Evolutionary conservation across 495 filamentous ascomycete genomes (phyloP).

Genomic region (Talaromyces nanjingensis): DNA sequence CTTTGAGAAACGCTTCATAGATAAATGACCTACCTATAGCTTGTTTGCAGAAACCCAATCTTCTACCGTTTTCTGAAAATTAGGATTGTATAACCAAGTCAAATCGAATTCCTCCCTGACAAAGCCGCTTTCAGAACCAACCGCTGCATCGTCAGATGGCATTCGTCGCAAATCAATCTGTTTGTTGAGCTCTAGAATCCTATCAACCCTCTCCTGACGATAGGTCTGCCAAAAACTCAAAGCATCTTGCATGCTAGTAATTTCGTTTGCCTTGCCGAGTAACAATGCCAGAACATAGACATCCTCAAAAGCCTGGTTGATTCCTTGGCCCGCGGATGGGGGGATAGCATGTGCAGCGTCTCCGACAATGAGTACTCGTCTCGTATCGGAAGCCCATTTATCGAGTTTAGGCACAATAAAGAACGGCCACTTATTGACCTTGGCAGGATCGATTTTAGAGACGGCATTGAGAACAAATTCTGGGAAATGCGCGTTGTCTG

Average conservation of each 20-base stretch:
- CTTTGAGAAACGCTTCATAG: no score
- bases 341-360: conserved; percentile 45
- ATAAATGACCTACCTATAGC: no score
- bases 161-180: conserved; percentile 13
- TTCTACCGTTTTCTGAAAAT: not conserved
- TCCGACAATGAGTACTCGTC: conserved; percentile 33
- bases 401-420: conserved; percentile 33
- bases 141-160: conserved; percentile 7
- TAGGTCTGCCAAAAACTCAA: conserved; percentile 12
- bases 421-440: conserved; percentile 35
- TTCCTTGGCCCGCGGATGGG: conserved; percentile 37
- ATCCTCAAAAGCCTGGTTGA: conserved; percentile 36
- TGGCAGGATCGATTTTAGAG: conserved; percentile 18
- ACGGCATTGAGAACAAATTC: conserved; percentile 29
- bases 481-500: conserved; percentile 23
- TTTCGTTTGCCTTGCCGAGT: conserved; percentile 2
- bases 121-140: not conserved
- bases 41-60: not conserved
- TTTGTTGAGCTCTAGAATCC: conserved; percentile 10
- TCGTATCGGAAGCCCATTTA: conserved; percentile 25
- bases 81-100: not conserved
- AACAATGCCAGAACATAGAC: conserved; percentile 14
- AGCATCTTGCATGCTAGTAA: not conserved
- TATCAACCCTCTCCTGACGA: conserved; percentile 12
- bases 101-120: not conserved